Evolutionary conservation across 2,329 filamentous ascomycete genomes (phyloP).

Genomic region (Scedosporium apiospermum): DNA sequence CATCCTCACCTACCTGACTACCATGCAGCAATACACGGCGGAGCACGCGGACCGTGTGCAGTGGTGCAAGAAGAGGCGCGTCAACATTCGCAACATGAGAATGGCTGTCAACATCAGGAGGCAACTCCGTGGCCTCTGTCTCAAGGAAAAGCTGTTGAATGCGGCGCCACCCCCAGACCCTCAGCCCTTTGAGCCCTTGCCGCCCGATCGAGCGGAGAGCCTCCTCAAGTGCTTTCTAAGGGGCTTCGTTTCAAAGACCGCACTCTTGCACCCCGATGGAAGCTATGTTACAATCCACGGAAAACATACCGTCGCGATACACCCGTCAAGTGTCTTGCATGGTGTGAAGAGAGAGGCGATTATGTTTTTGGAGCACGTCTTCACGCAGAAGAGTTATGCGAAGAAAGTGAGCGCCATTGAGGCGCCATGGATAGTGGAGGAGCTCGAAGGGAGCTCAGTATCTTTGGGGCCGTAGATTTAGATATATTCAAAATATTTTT

Average conservation of each 20-base stretch:
- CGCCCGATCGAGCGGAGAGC: conserved; percentile 42
- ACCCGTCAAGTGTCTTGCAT: conserved; percentile 53
- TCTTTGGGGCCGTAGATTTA: background rate
- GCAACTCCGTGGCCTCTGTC: conserved; percentile 48
- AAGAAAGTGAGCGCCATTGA: conserved; percentile 56
- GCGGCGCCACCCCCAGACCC: conserved; percentile 39
- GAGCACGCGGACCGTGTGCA: conserved; percentile 43
- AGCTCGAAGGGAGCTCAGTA: conserved; percentile 21
- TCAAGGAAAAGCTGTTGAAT: conserved; percentile 39
- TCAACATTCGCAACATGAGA: conserved; percentile 52
- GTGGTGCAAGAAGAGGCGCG: conserved; percentile 49
- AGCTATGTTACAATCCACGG: conserved; percentile 52
- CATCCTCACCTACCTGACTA: conserved; percentile 53
- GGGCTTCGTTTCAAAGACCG: conserved; percentile 52
- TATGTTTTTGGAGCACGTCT: conserved; percentile 60
- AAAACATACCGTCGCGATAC: conserved; percentile 51
- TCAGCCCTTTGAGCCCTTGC: conserved; percentile 44
- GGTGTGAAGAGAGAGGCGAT: conserved; percentile 56
- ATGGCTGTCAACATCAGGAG: conserved; percentile 53
- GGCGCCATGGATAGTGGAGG: conserved; percentile 48
- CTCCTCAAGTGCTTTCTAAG: conserved; percentile 53
- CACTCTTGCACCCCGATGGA: conserved; percentile 48
- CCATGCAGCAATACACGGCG: conserved; percentile 51
- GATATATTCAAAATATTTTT: background rate
- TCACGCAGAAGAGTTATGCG: conserved; percentile 56